Evolutionary conservation across 2,329 filamentous ascomycete species (phyloP), one percentile per base, ranked within the genome.

Genomic region (Chrysoporthe austroafricana): DNA sequence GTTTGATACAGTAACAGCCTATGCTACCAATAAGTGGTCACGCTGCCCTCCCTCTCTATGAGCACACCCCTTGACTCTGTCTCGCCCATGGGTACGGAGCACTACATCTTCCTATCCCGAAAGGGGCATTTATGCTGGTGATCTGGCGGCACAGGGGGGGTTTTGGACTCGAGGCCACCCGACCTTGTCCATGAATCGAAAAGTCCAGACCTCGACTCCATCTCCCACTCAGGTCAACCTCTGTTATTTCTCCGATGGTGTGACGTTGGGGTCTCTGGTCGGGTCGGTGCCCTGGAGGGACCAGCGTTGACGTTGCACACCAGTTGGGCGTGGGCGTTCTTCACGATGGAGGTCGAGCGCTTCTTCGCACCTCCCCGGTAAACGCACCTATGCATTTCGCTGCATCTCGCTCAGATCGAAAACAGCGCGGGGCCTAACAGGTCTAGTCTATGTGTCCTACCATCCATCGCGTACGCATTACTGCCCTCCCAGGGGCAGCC

Each of bases 181-280:
- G 48, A 58, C 59, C 66, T 63, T 34, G 59, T 70, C 68, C 68
- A 61, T 68, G 66, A 62, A 63, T 62, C 66, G 68, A 59, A 66
- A 65, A 57, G 68, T 70, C 68, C 68, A 70, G 68, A 70, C 66
- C 68, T 68, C 59, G 52, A 65, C 66, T 65, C 57, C 66, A 65
- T 44, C 32, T 44, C 18, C n/a, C 59, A n/a, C 26, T 18, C 43
- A 46, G 4, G 59, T 16, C 59, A 32, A 60, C 57, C 42, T 61
- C 42, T 61, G 6, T 64, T 39, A 48, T 21, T 54, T 54, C 39
- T 56, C 50, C 62, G 62, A 63, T 56, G 62, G 62, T 63, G 48
- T 44, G 62, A 63, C 50, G 46, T 16, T 54, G 50, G 21, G 50
- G 14, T 21, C 34, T 58, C 34, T 39, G 36, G 56, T 58, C 7